Evolutionary conservation across 2,329 filamentous ascomycete species (phyloP), one percentile per base, ranked within the genome.

Genomic region (Aspergillus candidus): DNA sequence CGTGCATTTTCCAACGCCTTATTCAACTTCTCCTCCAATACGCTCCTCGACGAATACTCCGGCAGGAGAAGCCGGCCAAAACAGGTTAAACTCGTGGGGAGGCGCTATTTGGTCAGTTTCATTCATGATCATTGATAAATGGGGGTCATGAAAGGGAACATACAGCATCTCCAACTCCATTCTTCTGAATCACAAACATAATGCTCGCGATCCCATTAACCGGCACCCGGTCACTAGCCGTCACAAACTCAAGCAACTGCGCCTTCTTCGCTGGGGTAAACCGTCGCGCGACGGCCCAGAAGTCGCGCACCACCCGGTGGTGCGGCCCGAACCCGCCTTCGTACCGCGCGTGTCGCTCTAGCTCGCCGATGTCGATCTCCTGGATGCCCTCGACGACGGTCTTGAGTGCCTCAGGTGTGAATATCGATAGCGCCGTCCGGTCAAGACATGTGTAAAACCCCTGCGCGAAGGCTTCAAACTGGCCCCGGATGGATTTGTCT

Each of bases 71-170:
- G 68, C 38, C 86, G 90, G 2, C 91, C 88, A 69, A 95, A 97
- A 66, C 93, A 98, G 0, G 93, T 98, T 58, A 89, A 84, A 49
- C 88, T 91, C 4, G 86, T 94, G 3, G 93, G 93, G 55, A 98
- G 63, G 53, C 71, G 62, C 65, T 69, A 47, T 27, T 34, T 12
- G 22, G 39, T 54, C 14, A 56, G 45, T n/a, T n/a, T n/a, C n/a
- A n/a, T n/a, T n/a, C n/a, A n/a, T n/a, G n/a, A n/a, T n/a, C n/a
- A n/a, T n/a, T n/a, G n/a, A n/a, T n/a, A n/a, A n/a, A n/a, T n/a
- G n/a, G n/a, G n/a, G n/a, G n/a, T n/a, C n/a, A n/a, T n/a, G n/a
- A n/a, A n/a, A n/a, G n/a, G n/a, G n/a, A 30, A 63, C 68, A 58
- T 55, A 69, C 64, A 49, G 72, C 65, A 53, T 76, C 75, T 48